A percentile compares a stretch with the other conserved stretches of the same genome.
Evolutionary conservation across 805 yeast genomes (phyloP).

Genomic region (Metschnikowia reukaufii): DNA sequence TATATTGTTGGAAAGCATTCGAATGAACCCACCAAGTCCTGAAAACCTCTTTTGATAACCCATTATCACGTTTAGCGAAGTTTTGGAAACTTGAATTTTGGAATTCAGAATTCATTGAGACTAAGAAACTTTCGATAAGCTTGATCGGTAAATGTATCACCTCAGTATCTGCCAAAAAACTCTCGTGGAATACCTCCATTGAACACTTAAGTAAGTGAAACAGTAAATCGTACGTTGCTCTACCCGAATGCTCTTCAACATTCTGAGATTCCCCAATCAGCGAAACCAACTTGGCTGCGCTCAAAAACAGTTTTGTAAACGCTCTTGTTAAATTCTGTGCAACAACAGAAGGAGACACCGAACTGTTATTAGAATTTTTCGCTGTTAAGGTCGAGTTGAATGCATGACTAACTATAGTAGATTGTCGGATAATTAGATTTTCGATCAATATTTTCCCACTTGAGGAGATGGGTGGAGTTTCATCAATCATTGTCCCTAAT

Average conservation of each 20-base stretch:
- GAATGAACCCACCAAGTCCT: conserved; percentile 5
- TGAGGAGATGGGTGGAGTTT: not conserved
- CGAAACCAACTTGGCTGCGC: not conserved
- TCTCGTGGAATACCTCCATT: not conserved
- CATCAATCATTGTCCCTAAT: not conserved
- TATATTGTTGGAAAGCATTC: not conserved
- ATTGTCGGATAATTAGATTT: not conserved
- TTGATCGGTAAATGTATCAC: conserved; percentile 3
- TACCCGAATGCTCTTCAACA: not conserved
- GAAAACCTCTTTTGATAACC: conserved; percentile 4
- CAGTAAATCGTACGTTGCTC: not conserved
- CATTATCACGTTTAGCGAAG: conserved; percentile 1
- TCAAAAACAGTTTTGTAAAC: not conserved
- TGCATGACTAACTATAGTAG: not conserved
- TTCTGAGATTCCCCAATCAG: not conserved
- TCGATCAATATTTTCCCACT: not conserved
- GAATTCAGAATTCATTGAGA: not conserved
- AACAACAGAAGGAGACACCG: not conserved
- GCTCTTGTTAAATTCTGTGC: not conserved
- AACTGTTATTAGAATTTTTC: not conserved
- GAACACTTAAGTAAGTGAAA: not conserved
- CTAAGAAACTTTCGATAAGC: not conserved
- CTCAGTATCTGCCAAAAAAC: not conserved
- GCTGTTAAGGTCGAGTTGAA: not conserved
- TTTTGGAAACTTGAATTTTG: conserved; percentile 5